A percentile compares a stretch with the other conserved stretches of the same genome.
Evolutionary conservation across 2,329 filamentous ascomycete species (phyloP).

Genomic region (Hypoxylon sp.): DNA sequence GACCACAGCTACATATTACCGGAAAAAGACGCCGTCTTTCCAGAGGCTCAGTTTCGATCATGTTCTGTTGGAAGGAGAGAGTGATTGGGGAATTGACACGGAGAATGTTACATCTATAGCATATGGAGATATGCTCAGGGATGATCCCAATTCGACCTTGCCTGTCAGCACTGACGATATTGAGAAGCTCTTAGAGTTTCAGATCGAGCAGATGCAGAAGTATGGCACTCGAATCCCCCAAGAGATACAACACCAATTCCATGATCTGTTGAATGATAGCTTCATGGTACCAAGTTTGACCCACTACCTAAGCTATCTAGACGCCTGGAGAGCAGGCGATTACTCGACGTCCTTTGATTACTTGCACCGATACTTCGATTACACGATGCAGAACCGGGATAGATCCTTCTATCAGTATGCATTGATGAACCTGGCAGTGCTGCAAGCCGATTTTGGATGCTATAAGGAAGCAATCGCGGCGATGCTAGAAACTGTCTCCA

Average conservation of each 20-base stretch:
- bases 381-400: slow-evolving; percentile 87
- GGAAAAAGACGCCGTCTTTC: slow-evolving; percentile 71
- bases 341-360: slow-evolving; percentile 91
- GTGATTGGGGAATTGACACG: slow-evolving; percentile 63
- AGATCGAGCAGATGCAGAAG: slow-evolving; percentile 87
- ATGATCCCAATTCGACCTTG: slow-evolving; percentile 55
- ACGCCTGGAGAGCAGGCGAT: slow-evolving; percentile 91
- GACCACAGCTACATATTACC: slow-evolving; percentile 75
- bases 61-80: slow-evolving; percentile 63
- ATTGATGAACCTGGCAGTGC: slow-evolving; percentile 88
- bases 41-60: slow-evolving; percentile 68
- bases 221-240: slow-evolving; percentile 82
- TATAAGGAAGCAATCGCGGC: slow-evolving; percentile 89
- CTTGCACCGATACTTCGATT: slow-evolving; percentile 95
- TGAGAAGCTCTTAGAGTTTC: slow-evolving; percentile 85
- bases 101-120: slow-evolving; percentile 60
- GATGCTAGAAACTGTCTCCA: slow-evolving; percentile 94
- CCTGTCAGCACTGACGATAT: slow-evolving; percentile 81
- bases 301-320: slow-evolving; percentile 87
- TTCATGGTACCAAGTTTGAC: slow-evolving; percentile 77
- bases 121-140: slow-evolving; percentile 65
- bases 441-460: slow-evolving; percentile 96
- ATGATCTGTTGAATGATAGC: slow-evolving; percentile 74
- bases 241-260: slow-evolving; percentile 77
- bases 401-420: slow-evolving; percentile 94